Base-by-base conservation (phyloP, 768 basidiomycete species). In the Amanita polypyramis region DNA sequence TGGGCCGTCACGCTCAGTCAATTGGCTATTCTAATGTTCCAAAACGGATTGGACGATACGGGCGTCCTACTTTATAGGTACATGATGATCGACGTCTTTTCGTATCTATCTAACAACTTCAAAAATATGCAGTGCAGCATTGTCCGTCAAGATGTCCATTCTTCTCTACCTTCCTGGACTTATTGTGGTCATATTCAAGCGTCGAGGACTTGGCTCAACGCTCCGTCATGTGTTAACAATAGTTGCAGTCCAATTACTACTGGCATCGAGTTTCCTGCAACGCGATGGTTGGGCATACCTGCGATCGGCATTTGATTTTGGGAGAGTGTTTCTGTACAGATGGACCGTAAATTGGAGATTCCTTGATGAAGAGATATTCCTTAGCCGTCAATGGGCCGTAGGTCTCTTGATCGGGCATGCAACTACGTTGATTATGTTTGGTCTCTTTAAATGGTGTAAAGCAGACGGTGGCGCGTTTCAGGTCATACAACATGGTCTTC, bases 261-360 rank as follows among this genome's bases (percentile, higher is more conserved):
- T 94, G 40, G 88, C 84, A 3, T 60, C 67, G 6, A 80, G 85
- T 5, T 96, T 92, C 69, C 66, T 94, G 38, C 62, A 68, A 34
- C 67, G 74, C 47, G 70, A 84, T 52, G 66, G 74, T 3, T 57
- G 66, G 58, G 72, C 78, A 17, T 99, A 99, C 63, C 55, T 90
- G 34, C 68, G 65, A 19, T 74, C 75, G 15, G 85, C 96, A 2
- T 99, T 95, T 60, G 82, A 98, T 59, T 70, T 99, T 48, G 80
- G 80, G 3, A 82, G 96, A 11, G 74, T 82, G 6, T 99, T 99
- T 66, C 65, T 96, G 25, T 96, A 87, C 64, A 82, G 88, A 60
- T 99, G 95, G 95, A 97, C 95, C 0, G 93, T 97, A 48, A 99
- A 98, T 60, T 99, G 96, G 96, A 77, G 92, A 38, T 85, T 95